Conservation (phyloP, 176 grass and related monocot genomes). For the Bolboschoenus planiculmis region DNA sequence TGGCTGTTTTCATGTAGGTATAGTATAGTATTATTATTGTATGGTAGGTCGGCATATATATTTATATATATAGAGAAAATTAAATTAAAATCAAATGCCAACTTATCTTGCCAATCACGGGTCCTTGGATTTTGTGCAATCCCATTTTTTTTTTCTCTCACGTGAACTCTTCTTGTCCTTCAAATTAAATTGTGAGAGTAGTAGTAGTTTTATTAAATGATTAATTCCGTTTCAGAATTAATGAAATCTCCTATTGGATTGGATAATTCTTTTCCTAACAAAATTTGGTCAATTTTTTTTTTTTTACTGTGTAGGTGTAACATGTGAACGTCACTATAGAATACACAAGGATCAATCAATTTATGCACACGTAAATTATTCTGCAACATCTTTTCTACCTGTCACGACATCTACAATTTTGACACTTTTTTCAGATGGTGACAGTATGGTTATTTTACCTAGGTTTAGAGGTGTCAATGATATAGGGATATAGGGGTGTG, state of each 20-base stretch:
- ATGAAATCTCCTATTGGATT: background rate
- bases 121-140: constrained; percentile 1
- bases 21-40: background rate
- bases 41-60: too few species aligned
- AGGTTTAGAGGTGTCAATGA: too few species aligned
- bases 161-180: background rate
- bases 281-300: background rate
- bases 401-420: background rate
- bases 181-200: background rate
- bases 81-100: background rate
- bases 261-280: background rate
- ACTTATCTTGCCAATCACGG: constrained; percentile 8
- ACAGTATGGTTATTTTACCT: too few species aligned
- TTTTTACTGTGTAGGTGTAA: background rate
- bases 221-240: background rate
- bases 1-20: background rate
- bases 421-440: background rate
- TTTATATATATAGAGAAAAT: background rate
- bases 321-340: background rate
- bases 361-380: background rate
- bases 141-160: background rate
- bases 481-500: too few species aligned
- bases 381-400: background rate
- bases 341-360: background rate
- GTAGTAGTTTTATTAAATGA: background rate